Evolutionary conservation across 192 early-diverging fungal species (phyloP).

Genomic region (Tieghemiomyces parasiticus): DNA sequence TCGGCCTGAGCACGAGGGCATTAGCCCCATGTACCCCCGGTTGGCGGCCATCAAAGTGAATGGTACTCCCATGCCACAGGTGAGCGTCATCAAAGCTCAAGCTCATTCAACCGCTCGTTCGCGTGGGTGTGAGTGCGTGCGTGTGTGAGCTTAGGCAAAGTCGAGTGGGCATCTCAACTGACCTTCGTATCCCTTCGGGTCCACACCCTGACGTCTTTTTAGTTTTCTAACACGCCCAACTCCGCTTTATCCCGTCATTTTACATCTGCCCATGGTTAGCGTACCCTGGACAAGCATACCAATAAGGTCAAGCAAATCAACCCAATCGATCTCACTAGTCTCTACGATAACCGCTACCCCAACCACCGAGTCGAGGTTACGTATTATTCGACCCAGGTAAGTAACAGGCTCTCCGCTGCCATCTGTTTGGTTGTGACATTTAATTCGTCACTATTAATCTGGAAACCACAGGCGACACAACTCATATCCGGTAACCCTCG

Average conservation of each 20-base stretch:
- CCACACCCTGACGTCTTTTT: too few species aligned
- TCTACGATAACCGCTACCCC: conserved; percentile 15
- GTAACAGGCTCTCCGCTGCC: background rate
- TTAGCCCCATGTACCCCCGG: background rate
- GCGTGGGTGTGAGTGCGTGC: background rate
- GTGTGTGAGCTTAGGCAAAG: background rate
- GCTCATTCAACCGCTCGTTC: background rate
- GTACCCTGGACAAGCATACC: background rate
- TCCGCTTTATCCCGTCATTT: background rate
- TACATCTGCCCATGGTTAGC: background rate
- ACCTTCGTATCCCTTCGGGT: too few species aligned
- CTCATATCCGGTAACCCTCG: background rate
- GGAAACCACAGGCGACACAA: background rate
- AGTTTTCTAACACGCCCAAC: background rate
- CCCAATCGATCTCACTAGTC: conserved; percentile 34
- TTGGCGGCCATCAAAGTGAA: background rate
- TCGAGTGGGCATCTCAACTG: too few species aligned
- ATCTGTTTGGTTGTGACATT: background rate
- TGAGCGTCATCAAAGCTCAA: background rate
- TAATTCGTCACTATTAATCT: background rate
- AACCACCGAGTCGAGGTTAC: conserved; percentile 33
- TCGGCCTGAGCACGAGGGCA: background rate
- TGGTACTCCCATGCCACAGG: background rate
- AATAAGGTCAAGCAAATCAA: conserved; percentile 15
- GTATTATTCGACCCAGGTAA: conserved; percentile 34